These are phyloP conservation scores for Martensiomyces pterosporus DNA, from an alignment of 192 early-diverging fungal genomes.

Conservation along the genomic window DNA sequence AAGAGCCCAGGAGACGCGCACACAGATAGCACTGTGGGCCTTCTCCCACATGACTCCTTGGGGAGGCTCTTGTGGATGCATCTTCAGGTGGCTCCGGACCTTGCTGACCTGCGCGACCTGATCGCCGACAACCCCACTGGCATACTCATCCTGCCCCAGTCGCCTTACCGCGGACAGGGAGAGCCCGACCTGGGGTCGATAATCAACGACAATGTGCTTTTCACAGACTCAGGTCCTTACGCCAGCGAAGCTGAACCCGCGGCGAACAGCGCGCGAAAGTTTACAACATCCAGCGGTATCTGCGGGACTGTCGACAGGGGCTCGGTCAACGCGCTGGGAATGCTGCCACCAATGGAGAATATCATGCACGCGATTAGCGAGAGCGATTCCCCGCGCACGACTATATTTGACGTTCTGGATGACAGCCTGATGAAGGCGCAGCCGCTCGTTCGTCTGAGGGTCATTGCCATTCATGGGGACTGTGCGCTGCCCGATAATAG, in stretches of 20 bases:
- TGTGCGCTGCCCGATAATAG: conserved; percentile 21
- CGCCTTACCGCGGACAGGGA: background rate
- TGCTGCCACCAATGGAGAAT: conserved; percentile 44
- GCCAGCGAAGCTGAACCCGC: too few relatives aligned
- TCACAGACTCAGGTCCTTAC: conserved; percentile 22
- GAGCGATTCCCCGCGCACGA: conserved; percentile 31
- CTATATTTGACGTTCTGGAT: conserved; percentile 41
- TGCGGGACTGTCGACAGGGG: conserved; percentile 27
- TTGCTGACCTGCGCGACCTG: conserved; percentile 39
- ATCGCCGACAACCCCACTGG: conserved; percentile 24
- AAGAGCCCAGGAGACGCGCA: too few relatives aligned
- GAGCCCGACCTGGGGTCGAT: conserved; percentile 18
- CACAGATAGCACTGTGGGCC: background rate
- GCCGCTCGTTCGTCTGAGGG: conserved; percentile 23
- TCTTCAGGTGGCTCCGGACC: conserved; percentile 22
- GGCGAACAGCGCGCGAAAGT: conserved; percentile 4
- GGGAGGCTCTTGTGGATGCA: conserved; percentile 37
- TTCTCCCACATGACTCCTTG: conserved; percentile 29
- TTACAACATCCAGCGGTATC: conserved; percentile 41
- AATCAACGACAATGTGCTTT: conserved; percentile 41
- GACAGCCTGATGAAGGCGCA: conserved; percentile 2
- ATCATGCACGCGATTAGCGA: conserved; percentile 27
- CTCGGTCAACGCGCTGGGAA: conserved; percentile 31
- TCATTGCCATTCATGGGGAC: conserved; percentile 1
- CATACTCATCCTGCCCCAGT: conserved; percentile 18